These are phyloP conservation scores for Curvularia verruculosa DNA, from an alignment of 2,329 filamentous ascomycete genomes.

Conservation along the genomic window DNA sequence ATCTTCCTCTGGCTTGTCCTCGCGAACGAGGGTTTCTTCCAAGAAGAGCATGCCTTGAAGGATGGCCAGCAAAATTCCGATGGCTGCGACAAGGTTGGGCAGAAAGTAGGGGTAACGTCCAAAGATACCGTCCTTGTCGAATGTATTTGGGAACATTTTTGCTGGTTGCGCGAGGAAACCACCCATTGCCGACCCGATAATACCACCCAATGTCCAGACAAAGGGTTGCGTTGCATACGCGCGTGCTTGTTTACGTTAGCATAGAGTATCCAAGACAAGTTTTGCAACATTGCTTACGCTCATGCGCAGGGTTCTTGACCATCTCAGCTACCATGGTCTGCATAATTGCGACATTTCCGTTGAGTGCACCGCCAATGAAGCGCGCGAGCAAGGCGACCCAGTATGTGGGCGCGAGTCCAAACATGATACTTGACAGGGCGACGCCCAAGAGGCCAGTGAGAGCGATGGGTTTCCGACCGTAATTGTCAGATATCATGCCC, in stretches of 20 bases:
- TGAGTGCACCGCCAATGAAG: conserved; percentile 79
- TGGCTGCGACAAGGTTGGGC: conserved; percentile 83
- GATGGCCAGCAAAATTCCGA: conserved; percentile 78
- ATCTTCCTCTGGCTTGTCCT: conserved; percentile 46
- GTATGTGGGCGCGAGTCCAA: conserved; percentile 81
- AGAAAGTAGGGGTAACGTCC: conserved; percentile 82
- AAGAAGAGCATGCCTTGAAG: conserved; percentile 78
- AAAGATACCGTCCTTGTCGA: conserved; percentile 73
- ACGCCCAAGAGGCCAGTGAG: conserved; percentile 71
- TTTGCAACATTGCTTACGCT: conserved; percentile 65
- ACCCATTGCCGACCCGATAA: conserved; percentile 83
- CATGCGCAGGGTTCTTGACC: conserved; percentile 84
- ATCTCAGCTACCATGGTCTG: conserved; percentile 94
- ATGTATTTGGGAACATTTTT: conserved; percentile 72
- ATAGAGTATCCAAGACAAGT: background rate
- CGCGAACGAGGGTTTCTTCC: conserved; percentile 68
- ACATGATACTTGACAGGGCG: conserved; percentile 79
- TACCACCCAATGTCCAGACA: conserved; percentile 89
- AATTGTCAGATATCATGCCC: conserved; percentile 50
- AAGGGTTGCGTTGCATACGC: conserved; percentile 94
- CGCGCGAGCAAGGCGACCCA: conserved; percentile 82
- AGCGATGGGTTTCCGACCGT: conserved; percentile 51
- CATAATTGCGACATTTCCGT: conserved; percentile 90
- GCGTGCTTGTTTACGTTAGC: conserved; percentile 61
- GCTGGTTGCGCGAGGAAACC: conserved; percentile 84